Conservation (phyloP, 1,139 yeast genomes). For the Suhomyces atakaporum region DNA sequence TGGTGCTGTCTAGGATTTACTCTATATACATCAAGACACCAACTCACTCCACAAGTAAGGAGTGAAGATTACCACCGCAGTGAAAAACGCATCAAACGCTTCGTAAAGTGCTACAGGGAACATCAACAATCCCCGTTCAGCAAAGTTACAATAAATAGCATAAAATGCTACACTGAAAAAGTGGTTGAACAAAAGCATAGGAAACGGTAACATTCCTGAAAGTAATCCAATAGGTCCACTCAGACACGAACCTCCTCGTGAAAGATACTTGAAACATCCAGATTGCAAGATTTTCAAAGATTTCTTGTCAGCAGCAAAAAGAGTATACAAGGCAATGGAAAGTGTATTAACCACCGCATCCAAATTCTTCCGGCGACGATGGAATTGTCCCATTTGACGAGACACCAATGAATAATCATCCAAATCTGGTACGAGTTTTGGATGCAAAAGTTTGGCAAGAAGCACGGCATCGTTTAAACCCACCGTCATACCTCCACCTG, state of each 20-base stretch:
- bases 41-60: conserved; percentile 67
- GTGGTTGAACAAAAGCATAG: conserved; percentile 73
- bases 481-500: conserved; percentile 99
- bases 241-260: conserved; percentile 80
- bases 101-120: conserved; percentile 75
- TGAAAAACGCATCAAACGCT: conserved; percentile 64
- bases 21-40: conserved; percentile 16
- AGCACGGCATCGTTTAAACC: conserved; percentile 86
- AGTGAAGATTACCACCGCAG: conserved; percentile 77
- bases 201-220: conserved; percentile 78
- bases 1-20: background rate
- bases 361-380: conserved; percentile 71
- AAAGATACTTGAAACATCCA: conserved; percentile 88
- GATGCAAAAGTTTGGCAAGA: conserved; percentile 60
- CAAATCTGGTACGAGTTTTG: conserved; percentile 58
- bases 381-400: conserved; percentile 64
- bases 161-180: conserved; percentile 90
- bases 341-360: conserved; percentile 87
- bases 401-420: conserved; percentile 56
- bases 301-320: conserved; percentile 82
- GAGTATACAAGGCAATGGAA: conserved; percentile 84
- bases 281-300: conserved; percentile 70
- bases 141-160: conserved; percentile 70
- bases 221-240: conserved; percentile 80
- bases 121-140: conserved; percentile 62